Conservation (phyloP, 148 eudicot species). For the Heliosperma pusillum region DNA sequence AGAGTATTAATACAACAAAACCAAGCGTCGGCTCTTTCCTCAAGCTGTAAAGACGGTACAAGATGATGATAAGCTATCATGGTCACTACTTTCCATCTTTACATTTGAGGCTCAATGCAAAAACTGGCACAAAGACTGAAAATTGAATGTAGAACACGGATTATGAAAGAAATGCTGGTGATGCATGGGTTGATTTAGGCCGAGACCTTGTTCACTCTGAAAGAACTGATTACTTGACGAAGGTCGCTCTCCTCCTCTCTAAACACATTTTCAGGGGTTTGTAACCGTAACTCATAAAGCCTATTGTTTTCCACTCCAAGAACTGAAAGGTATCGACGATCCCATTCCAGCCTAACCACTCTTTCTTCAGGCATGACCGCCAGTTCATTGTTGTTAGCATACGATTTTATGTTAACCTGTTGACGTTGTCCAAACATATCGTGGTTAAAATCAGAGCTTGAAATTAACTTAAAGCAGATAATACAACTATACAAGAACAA, state of each 20-base stretch:
- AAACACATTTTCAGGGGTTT: slow-evolving; percentile 76
- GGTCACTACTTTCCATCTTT: background rate
- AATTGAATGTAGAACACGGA: background rate
- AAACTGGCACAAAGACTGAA: background rate
- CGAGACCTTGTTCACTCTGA: slow-evolving; percentile 72
- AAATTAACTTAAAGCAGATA: background rate
- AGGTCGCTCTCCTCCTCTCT: slow-evolving; percentile 72
- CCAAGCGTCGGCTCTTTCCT: background rate
- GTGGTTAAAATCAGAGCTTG: background rate
- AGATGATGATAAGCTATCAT: background rate
- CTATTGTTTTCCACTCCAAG: slow-evolving; percentile 95
- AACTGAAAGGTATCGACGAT: slow-evolving; percentile 81
- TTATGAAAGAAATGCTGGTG: background rate
- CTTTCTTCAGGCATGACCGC: slow-evolving; percentile 94
- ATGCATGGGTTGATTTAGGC: slow-evolving; percentile 31
- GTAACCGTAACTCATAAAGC: slow-evolving; percentile 74
- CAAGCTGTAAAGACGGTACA: background rate
- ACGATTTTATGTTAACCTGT: slow-evolving; percentile 93
- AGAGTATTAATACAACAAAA: background rate
- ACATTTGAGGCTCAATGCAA: slow-evolving; percentile 10
- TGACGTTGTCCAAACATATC: background rate
- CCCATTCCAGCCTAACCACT: slow-evolving; percentile 81
- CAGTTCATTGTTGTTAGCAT: slow-evolving; percentile 91
- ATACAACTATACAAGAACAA: too few relatives aligned
- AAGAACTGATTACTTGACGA: slow-evolving; percentile 79